Base-by-base conservation (phyloP, 2,329 filamentous ascomycete species). In the Penicillium frequentans region DNA sequence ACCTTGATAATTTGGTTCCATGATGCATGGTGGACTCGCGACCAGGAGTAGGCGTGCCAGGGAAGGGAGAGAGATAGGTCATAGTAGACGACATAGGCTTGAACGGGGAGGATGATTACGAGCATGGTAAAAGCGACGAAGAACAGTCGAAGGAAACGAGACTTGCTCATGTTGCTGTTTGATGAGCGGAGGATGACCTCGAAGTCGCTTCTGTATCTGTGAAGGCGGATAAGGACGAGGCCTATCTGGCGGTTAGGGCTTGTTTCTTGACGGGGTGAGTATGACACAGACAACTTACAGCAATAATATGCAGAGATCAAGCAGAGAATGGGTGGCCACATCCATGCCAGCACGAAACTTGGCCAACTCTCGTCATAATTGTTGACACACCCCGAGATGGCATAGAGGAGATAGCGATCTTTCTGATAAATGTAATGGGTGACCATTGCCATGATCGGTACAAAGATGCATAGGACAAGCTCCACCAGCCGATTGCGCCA, bases 361-460 rank as follows among this genome's bases (percentile, higher is more conserved):
- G 79, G 74, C 86, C 85, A 90, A 63, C 81, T 86, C 26, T 76
- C 70, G 67, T 84, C 81, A 42, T 81, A 78, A 31, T 78, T 72
- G 26, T 81, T 75, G 39, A 77, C 74, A 67, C 88, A 90, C 2
- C 87, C 87, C 16, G 79, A 77, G 46, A 89, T 82, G 5, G 81
- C 78, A 52, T 77, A 77, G 45, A 90, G 77, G 52, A 78, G 76
- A 70, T 87, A 90, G 23, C 87, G 80, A 37, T 73, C 75, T 3
- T 77, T 75, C 62, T 89, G 86, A 11, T 87, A 81, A 27, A 88
- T 64, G 64, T 84, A 85, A 64, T 88, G 85, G 1, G 82, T 69
- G 8, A 78, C 59, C 72, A 87, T 83, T 54, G 84, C 73, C 33
- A 87, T 58, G 0, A 81, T 46, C 0, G 87, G 87, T 26, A 84